These are phyloP conservation scores for Nymphaea thermarum DNA, from an alignment of 164 flowering plant genomes.

Conservation along the genomic window DNA sequence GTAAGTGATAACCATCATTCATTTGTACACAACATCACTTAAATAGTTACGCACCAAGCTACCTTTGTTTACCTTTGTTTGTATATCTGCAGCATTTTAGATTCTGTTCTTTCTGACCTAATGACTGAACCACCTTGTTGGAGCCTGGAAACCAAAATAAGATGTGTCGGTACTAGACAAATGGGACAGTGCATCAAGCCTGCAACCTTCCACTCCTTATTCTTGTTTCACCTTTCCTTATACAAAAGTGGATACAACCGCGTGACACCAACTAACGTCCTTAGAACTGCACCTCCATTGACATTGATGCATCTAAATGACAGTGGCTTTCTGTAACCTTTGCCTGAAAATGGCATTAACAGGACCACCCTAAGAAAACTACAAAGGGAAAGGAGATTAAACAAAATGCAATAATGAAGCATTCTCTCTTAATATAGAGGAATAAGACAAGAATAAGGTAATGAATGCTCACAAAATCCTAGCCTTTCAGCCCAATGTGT, in stretches of 20 bases:
- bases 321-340: slow-evolving; percentile 49
- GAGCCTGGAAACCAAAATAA: slow-evolving; percentile 27
- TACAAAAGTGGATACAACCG: slow-evolving; percentile 84
- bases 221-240: slow-evolving; percentile 55
- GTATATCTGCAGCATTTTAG: slow-evolving; percentile 34
- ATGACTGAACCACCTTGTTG: slow-evolving; percentile 47
- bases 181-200: background rate
- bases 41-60: background rate
- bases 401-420: background rate
- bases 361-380: background rate
- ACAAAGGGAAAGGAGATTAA: background rate
- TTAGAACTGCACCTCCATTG: slow-evolving; percentile 74
- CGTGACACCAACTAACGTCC: slow-evolving; percentile 60
- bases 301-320: slow-evolving; percentile 79
- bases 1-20: no score
- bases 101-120: slow-evolving; percentile 78
- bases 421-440: no score
- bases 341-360: slow-evolving; percentile 30
- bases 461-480: slow-evolving; percentile 57
- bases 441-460: no score
- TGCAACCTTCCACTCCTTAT: background rate
- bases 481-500: slow-evolving; percentile 91
- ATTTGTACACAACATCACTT: no score
- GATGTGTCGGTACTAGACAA: background rate
- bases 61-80: slow-evolving; percentile 47